Evolutionary conservation across 352 stramenopile genomes (phyloP).

Genomic region (Aphanomyces stellatus): DNA sequence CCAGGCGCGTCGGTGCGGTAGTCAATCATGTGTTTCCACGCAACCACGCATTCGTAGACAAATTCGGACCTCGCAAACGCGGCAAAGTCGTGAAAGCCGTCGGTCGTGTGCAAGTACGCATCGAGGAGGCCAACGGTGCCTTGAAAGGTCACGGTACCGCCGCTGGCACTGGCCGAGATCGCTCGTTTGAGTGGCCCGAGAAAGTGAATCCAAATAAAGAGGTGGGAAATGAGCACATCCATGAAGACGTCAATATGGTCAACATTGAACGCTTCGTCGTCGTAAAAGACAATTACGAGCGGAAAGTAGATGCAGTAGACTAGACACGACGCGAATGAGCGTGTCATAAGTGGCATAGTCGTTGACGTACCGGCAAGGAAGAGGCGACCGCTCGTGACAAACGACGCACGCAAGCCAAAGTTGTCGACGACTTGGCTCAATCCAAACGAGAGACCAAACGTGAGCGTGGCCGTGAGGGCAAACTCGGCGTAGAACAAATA

Average conservation of each 20-base stretch:
- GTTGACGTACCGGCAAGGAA: neutral
- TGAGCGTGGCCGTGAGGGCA: neutral
- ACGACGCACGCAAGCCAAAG: neutral
- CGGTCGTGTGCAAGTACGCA: constrained; percentile 5
- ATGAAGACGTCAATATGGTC: constrained; percentile 5
- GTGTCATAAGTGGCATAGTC: neutral
- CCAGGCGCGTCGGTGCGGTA: neutral
- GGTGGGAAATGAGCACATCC: neutral
- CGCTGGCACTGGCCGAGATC: neutral
- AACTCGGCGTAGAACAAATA: neutral
- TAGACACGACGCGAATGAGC: neutral
- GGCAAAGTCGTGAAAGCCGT: neutral
- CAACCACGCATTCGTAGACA: neutral
- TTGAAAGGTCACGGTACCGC: neutral
- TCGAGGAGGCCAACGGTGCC: constrained; percentile 11
- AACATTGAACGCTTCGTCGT: neutral
- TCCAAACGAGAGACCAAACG: neutral
- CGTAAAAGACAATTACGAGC: neutral
- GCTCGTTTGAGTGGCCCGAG: neutral
- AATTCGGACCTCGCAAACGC: constrained; percentile 11
- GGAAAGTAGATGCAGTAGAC: neutral
- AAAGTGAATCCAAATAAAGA: constrained; percentile 2
- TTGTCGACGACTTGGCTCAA: constrained; percentile 17
- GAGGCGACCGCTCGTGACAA: neutral
- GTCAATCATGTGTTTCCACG: constrained; percentile 1